A percentile compares a stretch with the other conserved stretches of the same genome.
Evolutionary conservation across 257 asterid species (phyloP).

Genomic region (Nicotiana otophora): DNA sequence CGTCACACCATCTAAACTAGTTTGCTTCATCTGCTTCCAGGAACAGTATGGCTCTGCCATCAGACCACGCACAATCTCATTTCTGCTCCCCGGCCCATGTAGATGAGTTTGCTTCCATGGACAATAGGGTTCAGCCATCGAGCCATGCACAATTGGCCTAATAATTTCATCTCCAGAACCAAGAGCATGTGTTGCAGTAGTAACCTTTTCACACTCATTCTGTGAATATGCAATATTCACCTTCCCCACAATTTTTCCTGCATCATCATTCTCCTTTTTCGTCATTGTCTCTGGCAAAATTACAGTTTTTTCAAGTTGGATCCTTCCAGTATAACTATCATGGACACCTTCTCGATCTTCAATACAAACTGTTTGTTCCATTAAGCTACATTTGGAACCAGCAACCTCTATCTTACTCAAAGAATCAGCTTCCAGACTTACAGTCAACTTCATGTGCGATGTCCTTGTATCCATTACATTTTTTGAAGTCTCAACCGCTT

Average conservation of each 20-base stretch:
- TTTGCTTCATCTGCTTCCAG: slow-evolving; percentile 37
- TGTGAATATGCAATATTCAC: slow-evolving; percentile 13
- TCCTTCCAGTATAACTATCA: neutral
- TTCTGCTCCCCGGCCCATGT: too few species aligned
- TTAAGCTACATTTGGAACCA: neutral
- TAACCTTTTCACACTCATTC: slow-evolving; percentile 25
- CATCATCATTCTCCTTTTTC: slow-evolving; percentile 1
- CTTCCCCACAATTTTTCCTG: neutral
- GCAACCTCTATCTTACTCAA: neutral
- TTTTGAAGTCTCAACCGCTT: slow-evolving; percentile 13
- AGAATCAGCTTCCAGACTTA: neutral
- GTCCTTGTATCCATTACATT: slow-evolving; percentile 21
- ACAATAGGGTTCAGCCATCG: slow-evolving; percentile 42
- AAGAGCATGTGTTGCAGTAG: slow-evolving; percentile 11
- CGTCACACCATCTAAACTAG: slow-evolving; percentile 22
- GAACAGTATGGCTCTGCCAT: slow-evolving; percentile 44
- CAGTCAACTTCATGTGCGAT: neutral
- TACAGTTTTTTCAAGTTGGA: neutral
- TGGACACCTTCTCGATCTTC: slow-evolving; percentile 17
- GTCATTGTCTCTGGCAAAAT: slow-evolving; percentile 3
- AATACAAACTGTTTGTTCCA: neutral
- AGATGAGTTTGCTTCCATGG: slow-evolving; percentile 28
- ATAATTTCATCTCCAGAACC: neutral
- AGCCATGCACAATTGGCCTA: slow-evolving; percentile 38
- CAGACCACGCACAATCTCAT: slow-evolving; percentile 35